Evolutionary conservation across 1,284 basidiomycete genomes (phyloP), one percentile per base, ranked within the genome.

Genomic region (Apiotrichum sp.): DNA sequence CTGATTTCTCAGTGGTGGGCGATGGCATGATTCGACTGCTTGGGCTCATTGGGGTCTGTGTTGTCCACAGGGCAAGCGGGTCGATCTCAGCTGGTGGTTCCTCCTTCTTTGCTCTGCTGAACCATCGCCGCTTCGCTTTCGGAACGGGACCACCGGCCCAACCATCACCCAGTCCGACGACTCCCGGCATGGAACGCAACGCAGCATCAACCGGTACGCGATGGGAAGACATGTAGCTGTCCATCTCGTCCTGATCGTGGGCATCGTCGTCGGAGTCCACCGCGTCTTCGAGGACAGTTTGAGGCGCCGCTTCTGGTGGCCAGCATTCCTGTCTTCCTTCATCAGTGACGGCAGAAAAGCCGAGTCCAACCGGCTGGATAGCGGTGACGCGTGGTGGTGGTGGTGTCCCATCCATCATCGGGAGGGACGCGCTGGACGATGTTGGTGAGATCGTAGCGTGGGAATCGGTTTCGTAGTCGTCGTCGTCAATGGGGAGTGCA

Each of bases 81-180:
- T 60, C 58, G 2, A 53, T 45, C n/a, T 52, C 56, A 11, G 47
- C 39, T 33, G 43, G 45, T 10, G 35, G 14, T 41, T 52, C 42
- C 11, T 53, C 52, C 36, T 43, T 36, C 22, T 55, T 53, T 3
- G 31, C 33, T n/a, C 54, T 47, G 22, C 47, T 41, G 36, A 58
- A 58, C 59, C 59, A 61, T 10, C 50, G 22, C 11, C 32, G 38
- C 51, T 57, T 61, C 3, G 47, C 47, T 35, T 58, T 52, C 7
- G 39, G 32, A 16, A 50, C 55, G 6, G 55, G 55, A 32, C 66
- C 68, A 35, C 69, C 65, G 9, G 67, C 67, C 71, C 71, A 73
- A 10, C 71, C 71, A 42, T 73, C 71, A 7, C 71, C 71, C 2
- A 73, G 50, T 4, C 69, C 69, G 2, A 69, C 58, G n/a, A 73